Evolutionary conservation across 495 filamentous ascomycete species (phyloP).

Genomic region (Trichoderma parareesei): DNA sequence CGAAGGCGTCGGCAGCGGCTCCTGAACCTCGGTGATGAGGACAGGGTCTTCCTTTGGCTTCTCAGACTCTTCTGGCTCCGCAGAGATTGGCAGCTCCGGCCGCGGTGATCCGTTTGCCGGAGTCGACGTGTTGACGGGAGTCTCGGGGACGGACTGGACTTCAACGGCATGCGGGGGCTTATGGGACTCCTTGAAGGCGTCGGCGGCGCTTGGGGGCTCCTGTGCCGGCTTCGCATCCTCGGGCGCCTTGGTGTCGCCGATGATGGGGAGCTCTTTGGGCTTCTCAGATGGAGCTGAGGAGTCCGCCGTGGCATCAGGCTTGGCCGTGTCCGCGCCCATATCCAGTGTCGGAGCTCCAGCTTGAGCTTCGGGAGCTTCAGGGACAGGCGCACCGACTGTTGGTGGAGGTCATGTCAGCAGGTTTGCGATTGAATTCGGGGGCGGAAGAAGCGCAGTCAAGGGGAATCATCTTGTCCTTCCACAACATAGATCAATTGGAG

Average conservation of each 20-base stretch:
- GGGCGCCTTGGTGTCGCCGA: neutral
- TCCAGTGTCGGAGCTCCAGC: conserved; percentile 10
- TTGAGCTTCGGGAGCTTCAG: conserved; percentile 2
- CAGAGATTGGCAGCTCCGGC: neutral
- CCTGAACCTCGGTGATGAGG: neutral
- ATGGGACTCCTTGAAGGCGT: neutral
- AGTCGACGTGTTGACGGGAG: neutral
- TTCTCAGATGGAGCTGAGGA: conserved; percentile 6
- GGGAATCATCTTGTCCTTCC: neutral
- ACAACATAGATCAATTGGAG: neutral
- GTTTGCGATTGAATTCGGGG: neutral
- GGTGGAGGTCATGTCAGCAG: conserved; percentile 3
- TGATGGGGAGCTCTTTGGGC: conserved; percentile 9
- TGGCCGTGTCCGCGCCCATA: conserved; percentile 7
- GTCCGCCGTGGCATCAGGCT: conserved; percentile 13
- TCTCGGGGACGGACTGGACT: conserved; percentile 11
- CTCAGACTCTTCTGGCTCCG: neutral
- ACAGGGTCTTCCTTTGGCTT: neutral
- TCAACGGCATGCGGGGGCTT: neutral
- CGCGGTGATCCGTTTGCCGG: conserved; percentile 7
- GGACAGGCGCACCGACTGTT: conserved; percentile 3
- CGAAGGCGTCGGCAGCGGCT: conserved; percentile 1
- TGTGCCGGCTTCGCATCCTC: conserved; percentile 11
- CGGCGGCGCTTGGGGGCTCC: neutral
- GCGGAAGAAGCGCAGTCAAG: neutral